Conservation (phyloP, 139 green algal genomes). For the Astrephomene gubernaculifera region DNA sequence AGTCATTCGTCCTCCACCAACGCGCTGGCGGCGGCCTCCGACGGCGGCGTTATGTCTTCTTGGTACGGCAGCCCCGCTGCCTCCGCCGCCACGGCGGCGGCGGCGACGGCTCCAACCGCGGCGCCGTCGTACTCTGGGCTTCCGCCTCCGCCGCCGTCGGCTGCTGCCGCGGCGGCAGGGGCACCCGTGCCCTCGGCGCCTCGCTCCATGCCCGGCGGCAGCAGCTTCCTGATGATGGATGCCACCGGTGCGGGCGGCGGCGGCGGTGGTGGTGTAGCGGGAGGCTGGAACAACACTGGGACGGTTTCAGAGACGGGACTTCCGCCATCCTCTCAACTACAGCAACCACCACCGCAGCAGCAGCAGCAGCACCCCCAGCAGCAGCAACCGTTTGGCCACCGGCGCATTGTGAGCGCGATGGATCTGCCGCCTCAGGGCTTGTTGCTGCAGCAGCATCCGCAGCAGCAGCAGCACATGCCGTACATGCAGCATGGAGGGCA, state of each 20-base stretch:
- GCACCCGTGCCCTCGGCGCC: background rate
- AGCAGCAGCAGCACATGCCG: too few relatives aligned
- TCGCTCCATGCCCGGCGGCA: conserved; percentile 14
- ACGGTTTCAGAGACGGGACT: background rate
- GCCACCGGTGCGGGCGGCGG: background rate
- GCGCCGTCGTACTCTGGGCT: too few relatives aligned
- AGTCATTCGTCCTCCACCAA: background rate
- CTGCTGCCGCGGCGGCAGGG: background rate
- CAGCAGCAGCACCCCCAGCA: too few relatives aligned
- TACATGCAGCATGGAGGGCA: too few relatives aligned
- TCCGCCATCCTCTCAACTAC: background rate
- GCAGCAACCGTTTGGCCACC: conserved; percentile 2
- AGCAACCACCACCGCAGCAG: too few relatives aligned
- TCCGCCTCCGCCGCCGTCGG: background rate
- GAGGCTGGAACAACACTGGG: too few relatives aligned
- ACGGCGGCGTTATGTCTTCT: background rate
- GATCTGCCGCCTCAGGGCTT: conserved; percentile 14
- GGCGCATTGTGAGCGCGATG: conserved; percentile 5
- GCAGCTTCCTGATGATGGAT: background rate
- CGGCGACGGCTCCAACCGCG: background rate
- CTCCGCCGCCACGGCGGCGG: background rate
- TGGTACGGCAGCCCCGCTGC: background rate
- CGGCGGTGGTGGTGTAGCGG: background rate
- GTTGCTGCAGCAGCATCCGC: background rate
- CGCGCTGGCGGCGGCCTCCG: conserved; percentile 10